Evolutionary conservation across 371 early-diverging fungal species (phyloP), one percentile per base, ranked within the genome.

Genomic region (Thermomucor indicae-seudaticae): DNA sequence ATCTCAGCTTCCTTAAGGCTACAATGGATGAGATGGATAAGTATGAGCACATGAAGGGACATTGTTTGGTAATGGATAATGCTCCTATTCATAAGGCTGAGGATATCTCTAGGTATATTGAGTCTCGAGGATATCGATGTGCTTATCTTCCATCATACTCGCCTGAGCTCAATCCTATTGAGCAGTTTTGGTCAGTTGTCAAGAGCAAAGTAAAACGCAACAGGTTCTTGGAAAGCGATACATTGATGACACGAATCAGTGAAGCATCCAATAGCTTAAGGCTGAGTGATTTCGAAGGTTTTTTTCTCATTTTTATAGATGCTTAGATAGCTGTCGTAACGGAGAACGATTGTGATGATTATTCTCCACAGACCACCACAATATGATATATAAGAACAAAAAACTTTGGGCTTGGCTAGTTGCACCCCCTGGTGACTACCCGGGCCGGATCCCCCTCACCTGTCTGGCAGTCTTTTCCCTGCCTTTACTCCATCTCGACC

Each of bases 111-210:
- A 46, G 7, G 38, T 6, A 17, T 12, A 39, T 45, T 17, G 37
- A 7, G 31, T n/a, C 12, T 24, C 30, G 29, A 28, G 34, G 47
- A 8, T 47, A 47, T 29, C 29, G 34, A 16, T 47, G 31, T 17
- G 31, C 34, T 16, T 47, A 47, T 47, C 32, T 47, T 31, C 31
- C 47, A 0, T 20, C 47, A 17, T 47, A 47, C 32, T 47, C 30
- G 28, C 47, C 47, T 16, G 47, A 47, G 32, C 47, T 47, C 31
- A 47, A 47, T 24, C 47, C 47, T 17, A 47, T 47, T 32, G 47
- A 47, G 28, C 47, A 47, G 28, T 47, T 47, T 34, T 47, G 47
- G 29, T 28, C 31, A 30, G 47, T 47, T 7, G 47, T 32, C 29
- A 47, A 47, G 47, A 47, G 47, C 34, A 47, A 47, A 20, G 47